Evolutionary conservation across 2,329 filamentous ascomycete genomes (phyloP).

Genomic region (Colletotrichum gloeosporioides): DNA sequence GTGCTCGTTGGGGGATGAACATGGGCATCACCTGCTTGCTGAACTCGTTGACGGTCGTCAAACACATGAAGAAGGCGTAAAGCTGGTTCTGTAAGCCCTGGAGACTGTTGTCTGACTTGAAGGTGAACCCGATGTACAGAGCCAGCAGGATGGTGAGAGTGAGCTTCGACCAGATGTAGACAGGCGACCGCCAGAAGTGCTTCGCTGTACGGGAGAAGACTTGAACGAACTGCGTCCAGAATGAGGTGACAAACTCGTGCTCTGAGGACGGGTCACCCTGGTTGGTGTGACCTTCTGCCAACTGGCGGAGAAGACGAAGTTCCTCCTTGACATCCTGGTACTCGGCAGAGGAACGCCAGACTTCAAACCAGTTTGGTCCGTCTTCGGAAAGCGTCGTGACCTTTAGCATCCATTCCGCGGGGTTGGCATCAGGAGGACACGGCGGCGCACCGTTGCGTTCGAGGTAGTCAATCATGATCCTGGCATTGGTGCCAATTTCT

Average conservation of each 20-base stretch:
- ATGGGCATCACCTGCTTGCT: conserved; percentile 73
- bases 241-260: conserved; percentile 75
- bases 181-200: conserved; percentile 76
- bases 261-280: not conserved
- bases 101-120: conserved; percentile 59
- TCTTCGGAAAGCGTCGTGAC: conserved; percentile 31
- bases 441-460: conserved; percentile 62
- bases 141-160: conserved; percentile 51
- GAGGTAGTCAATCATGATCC: conserved; percentile 61
- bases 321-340: conserved; percentile 31
- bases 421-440: conserved; percentile 62
- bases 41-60: conserved; percentile 70
- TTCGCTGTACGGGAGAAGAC: conserved; percentile 69
- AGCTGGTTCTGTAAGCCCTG: conserved; percentile 73
- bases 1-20: conserved; percentile 68
- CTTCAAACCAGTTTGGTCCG: conserved; percentile 38
- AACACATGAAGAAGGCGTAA: conserved; percentile 72
- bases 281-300: conserved; percentile 43
- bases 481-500: conserved; percentile 43
- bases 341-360: conserved; percentile 37
- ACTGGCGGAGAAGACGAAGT: conserved; percentile 26
- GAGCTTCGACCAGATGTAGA: conserved; percentile 73
- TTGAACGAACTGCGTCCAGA: conserved; percentile 63
- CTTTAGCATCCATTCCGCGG: conserved; percentile 71
- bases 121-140: conserved; percentile 73